Base-by-base conservation (phyloP, 2,329 filamentous ascomycete genomes). In the Clarireedia monteithiana region DNA sequence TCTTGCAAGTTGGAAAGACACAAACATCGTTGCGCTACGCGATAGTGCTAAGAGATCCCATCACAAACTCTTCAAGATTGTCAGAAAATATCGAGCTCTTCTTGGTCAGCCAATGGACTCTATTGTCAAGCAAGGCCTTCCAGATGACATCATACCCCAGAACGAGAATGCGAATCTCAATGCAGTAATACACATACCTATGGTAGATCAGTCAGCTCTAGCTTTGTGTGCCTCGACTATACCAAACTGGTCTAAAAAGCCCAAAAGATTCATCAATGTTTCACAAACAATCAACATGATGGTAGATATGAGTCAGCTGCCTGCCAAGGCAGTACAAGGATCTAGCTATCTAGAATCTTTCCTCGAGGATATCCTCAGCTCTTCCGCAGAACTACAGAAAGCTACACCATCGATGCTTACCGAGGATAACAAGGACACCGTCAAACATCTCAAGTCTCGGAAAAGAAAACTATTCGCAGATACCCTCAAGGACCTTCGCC, bases 1-100 rank as follows among this genome's bases (percentile, higher is more conserved):
- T 52, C 76, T 99, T 64, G 91, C 91, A 6, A 96, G 91, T 70
- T 99, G 95, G 95, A 96, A 95, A 70, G 94, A 99, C 64, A 96
- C 89, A 23, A 99, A 97, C 66, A 95, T 99, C 59, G 86, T 86
- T 48, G 89, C 90, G 1, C 75, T 99, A 15, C 83, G 86, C 62
- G 91, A 96, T 67, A 97, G 92, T 70, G 91, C 94, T 1, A 86
- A 87, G 64, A 86, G 86, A 58, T 96, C 91, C 20, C 94, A 99
- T 68, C 83, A 87, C 65, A 96, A 96, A 71, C 80, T 99, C 2
- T 96, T 96, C 74, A 89, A 89, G 64, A 77, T 96, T 38, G 88
- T 99, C 46, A 82, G 89, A 55, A 97, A 96, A 72, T 99, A 96
- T 72, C 84, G 94, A 44, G 79, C 79, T 17, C 72, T 95, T 10